Evolutionary conservation across 2,329 filamentous ascomycete species (phyloP).

Genomic region (Neonectria faginata): DNA sequence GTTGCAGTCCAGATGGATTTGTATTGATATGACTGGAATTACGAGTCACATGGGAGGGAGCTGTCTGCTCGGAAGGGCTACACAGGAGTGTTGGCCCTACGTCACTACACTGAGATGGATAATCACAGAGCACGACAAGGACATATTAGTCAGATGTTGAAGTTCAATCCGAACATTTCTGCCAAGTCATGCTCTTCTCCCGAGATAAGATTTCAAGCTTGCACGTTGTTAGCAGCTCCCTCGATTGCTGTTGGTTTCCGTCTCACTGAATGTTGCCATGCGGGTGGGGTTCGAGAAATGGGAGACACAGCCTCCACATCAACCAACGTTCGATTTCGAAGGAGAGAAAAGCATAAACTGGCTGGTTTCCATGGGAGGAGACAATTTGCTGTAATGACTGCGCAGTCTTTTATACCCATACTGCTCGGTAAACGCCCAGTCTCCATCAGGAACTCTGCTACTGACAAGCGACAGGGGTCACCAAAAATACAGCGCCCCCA

Average conservation of each 20-base stretch:
- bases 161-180: neutral
- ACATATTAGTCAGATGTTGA: neutral
- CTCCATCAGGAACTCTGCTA: neutral
- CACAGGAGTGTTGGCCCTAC: neutral
- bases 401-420: neutral
- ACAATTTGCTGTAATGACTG: neutral
- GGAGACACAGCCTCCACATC: neutral
- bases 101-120: neutral
- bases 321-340: neutral
- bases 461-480: neutral
- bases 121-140: neutral
- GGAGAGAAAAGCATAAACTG: neutral
- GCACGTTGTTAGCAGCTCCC: neutral
- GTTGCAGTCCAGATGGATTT: slow-evolving; percentile 12
- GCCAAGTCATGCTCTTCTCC: neutral
- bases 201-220: neutral
- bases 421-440: neutral
- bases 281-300: neutral
- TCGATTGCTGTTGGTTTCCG: neutral
- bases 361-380: neutral
- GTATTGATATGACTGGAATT: slow-evolving; percentile 17
- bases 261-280: neutral
- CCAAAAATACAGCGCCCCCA: neutral
- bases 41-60: slow-evolving; percentile 5
- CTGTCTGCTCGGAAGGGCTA: neutral